A percentile compares a stretch with the other conserved stretches of the same genome.
Conservation (phyloP, 1,139 yeast genomes). For the Blastobotrys illinoisensis region DNA sequence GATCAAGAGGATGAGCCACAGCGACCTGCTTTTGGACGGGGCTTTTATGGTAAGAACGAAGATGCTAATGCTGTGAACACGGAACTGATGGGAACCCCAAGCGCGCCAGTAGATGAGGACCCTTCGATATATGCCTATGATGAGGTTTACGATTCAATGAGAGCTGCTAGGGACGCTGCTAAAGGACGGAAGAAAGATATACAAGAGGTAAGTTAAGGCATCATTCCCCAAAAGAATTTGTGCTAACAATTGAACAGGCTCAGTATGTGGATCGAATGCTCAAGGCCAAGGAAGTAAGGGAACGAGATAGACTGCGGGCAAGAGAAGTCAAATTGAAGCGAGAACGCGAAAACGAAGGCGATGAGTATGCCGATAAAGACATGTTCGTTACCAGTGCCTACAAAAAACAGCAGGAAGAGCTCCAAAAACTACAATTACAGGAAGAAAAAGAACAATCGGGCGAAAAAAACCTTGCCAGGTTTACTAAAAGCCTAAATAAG, state of each 20-base stretch:
- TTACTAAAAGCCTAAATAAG: background rate
- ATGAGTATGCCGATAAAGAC: constrained; percentile 38
- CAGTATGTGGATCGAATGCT: constrained; percentile 37
- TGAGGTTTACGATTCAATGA: constrained; percentile 37
- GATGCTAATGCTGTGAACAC: background rate
- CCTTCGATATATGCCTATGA: constrained; percentile 31
- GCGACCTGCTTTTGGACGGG: background rate
- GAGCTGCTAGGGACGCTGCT: constrained; percentile 24
- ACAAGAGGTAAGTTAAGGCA: constrained; percentile 13
- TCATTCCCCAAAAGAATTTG: background rate
- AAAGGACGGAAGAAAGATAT: constrained; percentile 12
- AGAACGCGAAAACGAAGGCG: constrained; percentile 33
- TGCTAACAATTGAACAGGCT: constrained; percentile 24
- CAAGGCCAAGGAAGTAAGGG: constrained; percentile 38
- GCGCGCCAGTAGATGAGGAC: constrained; percentile 1
- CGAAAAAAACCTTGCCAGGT: background rate
- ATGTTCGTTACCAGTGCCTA: constrained; percentile 42
- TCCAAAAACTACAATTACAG: constrained; percentile 21
- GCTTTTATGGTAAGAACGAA: constrained; percentile 7
- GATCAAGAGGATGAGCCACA: constrained; percentile 4
- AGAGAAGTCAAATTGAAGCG: constrained; percentile 25
- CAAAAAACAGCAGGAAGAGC: constrained; percentile 34
- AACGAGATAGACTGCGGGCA: constrained; percentile 37
- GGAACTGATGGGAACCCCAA: constrained; percentile 4
- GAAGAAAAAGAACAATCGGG: constrained; percentile 21